A percentile compares a stretch with the other conserved stretches of the same genome.
phyloP scores from a whole-genome alignment of 2,329 filamentous ascomycete species.

The Pestalotiopsis sp. region DNA sequence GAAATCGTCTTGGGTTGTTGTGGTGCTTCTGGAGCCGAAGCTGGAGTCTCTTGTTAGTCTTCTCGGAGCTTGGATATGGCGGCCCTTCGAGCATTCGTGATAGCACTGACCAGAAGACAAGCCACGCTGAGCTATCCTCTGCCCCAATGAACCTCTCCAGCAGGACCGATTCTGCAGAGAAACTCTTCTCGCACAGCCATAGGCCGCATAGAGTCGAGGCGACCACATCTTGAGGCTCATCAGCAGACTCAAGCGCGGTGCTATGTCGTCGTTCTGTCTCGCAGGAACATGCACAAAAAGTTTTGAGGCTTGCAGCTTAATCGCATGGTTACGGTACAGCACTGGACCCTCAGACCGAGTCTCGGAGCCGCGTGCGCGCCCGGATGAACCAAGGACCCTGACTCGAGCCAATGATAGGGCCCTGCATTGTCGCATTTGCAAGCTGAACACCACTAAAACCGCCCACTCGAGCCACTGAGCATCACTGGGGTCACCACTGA shows the following conservation, averaged over 20 bases:
- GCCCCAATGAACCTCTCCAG: slow-evolving; percentile 11
- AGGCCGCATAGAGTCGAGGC: slow-evolving; percentile 25
- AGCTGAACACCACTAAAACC: neutral
- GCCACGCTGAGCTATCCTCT: slow-evolving; percentile 22
- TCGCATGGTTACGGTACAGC: neutral
- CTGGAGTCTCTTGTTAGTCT: slow-evolving; percentile 20
- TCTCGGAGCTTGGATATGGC: neutral
- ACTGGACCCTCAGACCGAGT: neutral
- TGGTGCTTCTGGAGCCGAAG: slow-evolving; percentile 18
- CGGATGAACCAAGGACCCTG: neutral
- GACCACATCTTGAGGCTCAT: slow-evolving; percentile 29
- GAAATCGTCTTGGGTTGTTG: slow-evolving; percentile 21
- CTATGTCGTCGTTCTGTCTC: slow-evolving; percentile 1
- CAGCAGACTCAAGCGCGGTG: neutral
- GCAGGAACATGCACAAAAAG: neutral
- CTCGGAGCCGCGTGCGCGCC: slow-evolving; percentile 7
- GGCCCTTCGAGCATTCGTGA: neutral
- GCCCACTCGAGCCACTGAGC: neutral
- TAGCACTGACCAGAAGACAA: slow-evolving; percentile 27
- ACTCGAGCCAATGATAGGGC: neutral
- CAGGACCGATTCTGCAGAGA: neutral
- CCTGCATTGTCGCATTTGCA: slow-evolving; percentile 5
- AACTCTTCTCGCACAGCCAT: slow-evolving; percentile 20
- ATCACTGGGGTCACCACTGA: neutral
- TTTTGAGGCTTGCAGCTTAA: slow-evolving; percentile 3